phyloP scores from a whole-genome alignment of 257 asterid species.

The Petunia secreta region DNA sequence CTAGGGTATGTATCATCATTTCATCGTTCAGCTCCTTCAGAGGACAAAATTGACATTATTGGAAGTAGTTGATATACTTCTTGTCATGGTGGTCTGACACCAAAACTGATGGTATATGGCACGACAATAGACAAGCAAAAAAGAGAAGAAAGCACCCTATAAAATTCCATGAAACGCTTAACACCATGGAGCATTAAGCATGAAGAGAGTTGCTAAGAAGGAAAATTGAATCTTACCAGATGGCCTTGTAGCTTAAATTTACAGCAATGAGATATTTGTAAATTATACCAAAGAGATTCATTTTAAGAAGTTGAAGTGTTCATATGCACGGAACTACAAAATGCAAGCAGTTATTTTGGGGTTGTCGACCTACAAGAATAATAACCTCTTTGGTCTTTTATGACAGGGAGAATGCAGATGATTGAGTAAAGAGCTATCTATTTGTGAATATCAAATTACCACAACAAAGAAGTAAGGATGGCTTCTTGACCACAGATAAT shows the following conservation, averaged over 20 bases:
- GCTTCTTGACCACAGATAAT: background rate
- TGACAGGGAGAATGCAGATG: background rate
- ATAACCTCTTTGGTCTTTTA: background rate
- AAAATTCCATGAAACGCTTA: background rate
- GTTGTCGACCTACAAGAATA: constrained; percentile 4
- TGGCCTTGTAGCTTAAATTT: background rate
- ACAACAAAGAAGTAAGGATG: background rate
- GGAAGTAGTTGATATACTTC: background rate
- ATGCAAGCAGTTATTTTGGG: background rate
- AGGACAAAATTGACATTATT: too few species aligned
- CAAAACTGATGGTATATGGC: background rate
- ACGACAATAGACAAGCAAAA: background rate
- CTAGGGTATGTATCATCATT: too few species aligned
- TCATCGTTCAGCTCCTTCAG: too few species aligned
- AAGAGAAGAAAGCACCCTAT: background rate
- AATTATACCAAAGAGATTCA: constrained; percentile 10
- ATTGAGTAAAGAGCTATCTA: background rate
- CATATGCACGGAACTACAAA: background rate
- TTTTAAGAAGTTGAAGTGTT: background rate
- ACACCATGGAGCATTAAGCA: background rate
- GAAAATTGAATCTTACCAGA: background rate
- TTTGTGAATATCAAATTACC: background rate
- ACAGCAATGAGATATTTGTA: background rate
- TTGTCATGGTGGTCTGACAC: background rate
- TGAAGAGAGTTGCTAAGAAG: background rate